Evolutionary conservation across 331 rosid genomes (phyloP).

Genomic region (Rhamnella rubrinervis): DNA sequence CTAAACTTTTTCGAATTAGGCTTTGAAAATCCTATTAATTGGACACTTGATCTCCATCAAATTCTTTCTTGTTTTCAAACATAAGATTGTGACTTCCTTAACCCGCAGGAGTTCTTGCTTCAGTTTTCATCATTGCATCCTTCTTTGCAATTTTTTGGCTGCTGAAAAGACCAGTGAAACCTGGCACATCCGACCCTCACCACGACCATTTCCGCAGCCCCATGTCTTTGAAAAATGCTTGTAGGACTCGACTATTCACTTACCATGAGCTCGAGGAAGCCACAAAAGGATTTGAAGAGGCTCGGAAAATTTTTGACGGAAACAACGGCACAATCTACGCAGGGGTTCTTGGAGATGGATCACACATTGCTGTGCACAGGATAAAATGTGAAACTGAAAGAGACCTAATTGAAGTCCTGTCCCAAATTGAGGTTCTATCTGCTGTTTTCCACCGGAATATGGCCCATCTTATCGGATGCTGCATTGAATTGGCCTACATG

Average conservation of each 20-base stretch:
- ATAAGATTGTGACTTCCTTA: conserved; percentile 18
- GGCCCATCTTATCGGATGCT: conserved; percentile 72
- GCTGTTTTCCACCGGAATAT: conserved; percentile 53
- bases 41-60: not conserved
- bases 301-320: conserved; percentile 49
- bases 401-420: conserved; percentile 54
- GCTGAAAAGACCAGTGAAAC: conserved; percentile 50
- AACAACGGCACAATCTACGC: conserved; percentile 54
- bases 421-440: conserved; percentile 71
- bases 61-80: not conserved
- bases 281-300: conserved; percentile 59
- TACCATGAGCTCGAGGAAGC: conserved; percentile 74
- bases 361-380: conserved; percentile 71
- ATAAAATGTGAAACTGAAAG: conserved; percentile 60
- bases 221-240: conserved; percentile 52
- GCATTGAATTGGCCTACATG: conserved; percentile 54
- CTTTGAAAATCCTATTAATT: not conserved
- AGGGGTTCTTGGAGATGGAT: conserved; percentile 74
- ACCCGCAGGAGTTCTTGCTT: conserved; percentile 79
- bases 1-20: not conserved
- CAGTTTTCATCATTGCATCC: conserved; percentile 64
- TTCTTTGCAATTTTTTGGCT: conserved; percentile 53
- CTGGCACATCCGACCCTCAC: conserved; percentile 42
- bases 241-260: conserved; percentile 61
- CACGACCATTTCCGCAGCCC: conserved; percentile 50